phyloP scores from a whole-genome alignment of 2,329 filamentous ascomycete species.

The Ascomycota sp. region DNA sequence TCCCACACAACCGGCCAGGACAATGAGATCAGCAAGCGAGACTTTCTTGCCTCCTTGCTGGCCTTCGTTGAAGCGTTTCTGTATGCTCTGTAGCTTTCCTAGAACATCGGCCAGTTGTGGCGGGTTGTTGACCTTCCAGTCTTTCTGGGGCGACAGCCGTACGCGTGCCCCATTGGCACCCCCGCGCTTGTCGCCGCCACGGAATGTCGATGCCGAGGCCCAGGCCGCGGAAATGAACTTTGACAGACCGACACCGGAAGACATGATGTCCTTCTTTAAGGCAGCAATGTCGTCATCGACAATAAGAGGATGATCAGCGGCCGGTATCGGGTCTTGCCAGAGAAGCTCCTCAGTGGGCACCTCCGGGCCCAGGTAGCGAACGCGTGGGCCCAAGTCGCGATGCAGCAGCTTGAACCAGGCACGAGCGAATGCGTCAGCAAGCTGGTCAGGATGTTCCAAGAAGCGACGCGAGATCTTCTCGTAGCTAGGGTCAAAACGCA shows the following conservation, averaged over 20 bases:
- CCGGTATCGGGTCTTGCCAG: slow-evolving; percentile 56
- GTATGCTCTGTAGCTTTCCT: slow-evolving; percentile 35
- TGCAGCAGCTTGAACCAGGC: slow-evolving; percentile 73
- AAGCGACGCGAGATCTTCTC: slow-evolving; percentile 55
- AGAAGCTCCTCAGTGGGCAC: slow-evolving; percentile 43
- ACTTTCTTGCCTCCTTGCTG: slow-evolving; percentile 42
- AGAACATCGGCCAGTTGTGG: slow-evolving; percentile 39
- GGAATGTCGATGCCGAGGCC: slow-evolving; percentile 50
- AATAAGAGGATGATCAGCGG: slow-evolving; percentile 31
- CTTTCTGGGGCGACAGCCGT: slow-evolving; percentile 46
- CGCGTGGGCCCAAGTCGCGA: slow-evolving; percentile 52
- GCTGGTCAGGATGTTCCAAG: slow-evolving; percentile 43
- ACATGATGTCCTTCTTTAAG: slow-evolving; percentile 47
- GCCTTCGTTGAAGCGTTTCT: slow-evolving; percentile 42
- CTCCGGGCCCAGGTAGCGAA: slow-evolving; percentile 54
- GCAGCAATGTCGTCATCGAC: slow-evolving; percentile 37
- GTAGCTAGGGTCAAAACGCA: slow-evolving; percentile 48
- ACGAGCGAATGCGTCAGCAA: slow-evolving; percentile 44
- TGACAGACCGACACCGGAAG: slow-evolving; percentile 32
- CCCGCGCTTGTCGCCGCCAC: slow-evolving; percentile 57
- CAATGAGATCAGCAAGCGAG: slow-evolving; percentile 58
- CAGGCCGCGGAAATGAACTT: slow-evolving; percentile 45
- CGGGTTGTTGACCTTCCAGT: slow-evolving; percentile 58
- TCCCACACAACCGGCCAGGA: slow-evolving; percentile 47
- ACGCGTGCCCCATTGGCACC: slow-evolving; percentile 65